phyloP scores from a whole-genome alignment of 2,329 filamentous ascomycete genomes.

The Trichophyton mentagrophytes region DNA sequence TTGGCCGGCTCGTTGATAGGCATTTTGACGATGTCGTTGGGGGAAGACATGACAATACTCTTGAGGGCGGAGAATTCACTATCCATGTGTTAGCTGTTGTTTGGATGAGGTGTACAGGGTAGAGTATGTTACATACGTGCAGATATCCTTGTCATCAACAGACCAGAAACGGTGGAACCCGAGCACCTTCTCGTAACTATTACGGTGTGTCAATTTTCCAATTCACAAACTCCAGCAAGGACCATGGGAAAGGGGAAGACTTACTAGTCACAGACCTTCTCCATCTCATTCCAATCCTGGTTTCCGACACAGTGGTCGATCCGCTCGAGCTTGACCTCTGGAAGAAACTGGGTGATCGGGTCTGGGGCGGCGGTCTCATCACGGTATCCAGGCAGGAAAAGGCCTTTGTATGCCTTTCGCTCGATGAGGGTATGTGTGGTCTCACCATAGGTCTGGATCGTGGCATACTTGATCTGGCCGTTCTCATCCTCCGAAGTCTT shows the following conservation, averaged over 20 bases:
- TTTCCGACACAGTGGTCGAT: slow-evolving; percentile 98
- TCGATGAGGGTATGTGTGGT: slow-evolving; percentile 88
- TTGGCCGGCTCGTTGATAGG: slow-evolving; percentile 91
- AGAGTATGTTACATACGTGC: slow-evolving; percentile 38
- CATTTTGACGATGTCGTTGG: slow-evolving; percentile 86
- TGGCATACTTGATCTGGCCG: slow-evolving; percentile 59
- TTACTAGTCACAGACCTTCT: slow-evolving; percentile 47
- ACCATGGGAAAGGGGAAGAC: slow-evolving; percentile 12
- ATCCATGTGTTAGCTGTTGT: background rate
- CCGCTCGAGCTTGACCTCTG: slow-evolving; percentile 53
- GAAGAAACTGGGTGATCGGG: slow-evolving; percentile 39
- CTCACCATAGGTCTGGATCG: slow-evolving; percentile 85
- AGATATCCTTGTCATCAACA: slow-evolving; percentile 85
- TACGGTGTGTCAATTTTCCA: background rate
- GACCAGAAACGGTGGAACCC: slow-evolving; percentile 97
- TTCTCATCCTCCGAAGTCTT: slow-evolving; percentile 49
- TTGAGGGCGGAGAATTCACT: slow-evolving; percentile 74
- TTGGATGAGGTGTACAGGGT: background rate
- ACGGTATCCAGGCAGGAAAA: slow-evolving; percentile 75
- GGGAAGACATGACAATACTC: slow-evolving; percentile 79
- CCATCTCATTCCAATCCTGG: slow-evolving; percentile 88
- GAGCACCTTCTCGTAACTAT: slow-evolving; percentile 71
- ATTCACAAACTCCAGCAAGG: too few species aligned
- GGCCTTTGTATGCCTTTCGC: slow-evolving; percentile 54
- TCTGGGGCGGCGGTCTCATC: slow-evolving; percentile 37